These are phyloP conservation scores for Hygrocybe coccinea DNA, from an alignment of 768 basidiomycete species.

Conservation along the genomic window DNA sequence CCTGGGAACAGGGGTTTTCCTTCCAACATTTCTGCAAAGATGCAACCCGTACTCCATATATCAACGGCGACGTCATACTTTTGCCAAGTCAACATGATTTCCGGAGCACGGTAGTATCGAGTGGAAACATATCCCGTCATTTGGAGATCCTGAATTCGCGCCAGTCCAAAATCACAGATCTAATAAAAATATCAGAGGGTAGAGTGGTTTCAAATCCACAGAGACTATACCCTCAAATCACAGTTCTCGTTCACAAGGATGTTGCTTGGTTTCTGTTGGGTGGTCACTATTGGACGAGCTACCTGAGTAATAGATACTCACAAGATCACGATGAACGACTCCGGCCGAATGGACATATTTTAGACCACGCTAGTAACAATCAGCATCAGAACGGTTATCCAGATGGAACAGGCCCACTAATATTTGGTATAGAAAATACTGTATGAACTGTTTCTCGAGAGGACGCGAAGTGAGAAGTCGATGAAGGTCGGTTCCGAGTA, in stretches of 20 bases:
- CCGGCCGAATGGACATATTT: conserved; percentile 99
- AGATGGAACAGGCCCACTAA: conserved; percentile 50
- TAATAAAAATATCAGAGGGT: conserved; percentile 27
- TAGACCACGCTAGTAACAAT: conserved; percentile 71
- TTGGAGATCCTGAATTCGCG: conserved; percentile 97
- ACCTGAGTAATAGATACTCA: conserved; percentile 32
- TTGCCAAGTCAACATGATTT: conserved; percentile 99
- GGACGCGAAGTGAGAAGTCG: conserved; percentile 94
- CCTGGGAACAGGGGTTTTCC: conserved; percentile 98
- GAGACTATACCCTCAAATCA: conserved; percentile 78
- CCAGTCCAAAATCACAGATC: conserved; percentile 99
- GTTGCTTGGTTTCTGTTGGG: conserved; percentile 88
- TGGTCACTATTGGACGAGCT: background rate
- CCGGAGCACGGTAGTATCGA: conserved; percentile 96
- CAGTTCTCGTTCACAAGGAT: conserved; percentile 99
- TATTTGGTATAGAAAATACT: conserved; percentile 99
- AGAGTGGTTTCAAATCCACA: background rate
- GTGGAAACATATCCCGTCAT: conserved; percentile 99
- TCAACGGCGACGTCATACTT: conserved; percentile 99
- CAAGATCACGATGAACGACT: conserved; percentile 95
- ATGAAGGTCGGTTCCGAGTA: conserved; percentile 96
- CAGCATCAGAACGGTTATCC: background rate
- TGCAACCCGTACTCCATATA: conserved; percentile 99
- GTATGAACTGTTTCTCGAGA: conserved; percentile 99
- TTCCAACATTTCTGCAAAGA: conserved; percentile 99